Evolutionary conservation across 2,329 filamentous ascomycete genomes (phyloP), one percentile per base, ranked within the genome.

Genomic region (Colletotrichum coccodes): DNA sequence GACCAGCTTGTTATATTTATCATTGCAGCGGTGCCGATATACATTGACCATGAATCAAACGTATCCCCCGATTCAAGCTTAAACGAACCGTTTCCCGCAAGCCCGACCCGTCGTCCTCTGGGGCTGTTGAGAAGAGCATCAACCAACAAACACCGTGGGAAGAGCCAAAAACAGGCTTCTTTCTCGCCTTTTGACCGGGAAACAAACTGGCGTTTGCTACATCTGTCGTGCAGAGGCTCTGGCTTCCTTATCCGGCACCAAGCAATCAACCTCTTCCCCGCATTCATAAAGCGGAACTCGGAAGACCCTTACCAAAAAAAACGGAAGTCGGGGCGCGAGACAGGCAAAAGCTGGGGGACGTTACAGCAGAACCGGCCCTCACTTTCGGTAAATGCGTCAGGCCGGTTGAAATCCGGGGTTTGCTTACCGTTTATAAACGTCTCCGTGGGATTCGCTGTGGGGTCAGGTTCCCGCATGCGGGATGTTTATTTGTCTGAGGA

Each of bases 331-430:
- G 16, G n/a, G 49, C 40, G 18, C 8, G 30, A 9, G 12, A 1
- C 6, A 30, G 21, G 60, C 18, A 16, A 57, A 57, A 63, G 60
- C 60, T 58, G 52, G 60, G 52, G 52, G 60, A 54, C 21, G 38
- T 47, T 53, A 8, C 50, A 53, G 9, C 34, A 53, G 32, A 21
- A 16, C n/a, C 32, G n/a, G 6, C n/a, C 11, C 30, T 23, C 30
- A 30, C 23, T 40, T 14, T 32, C 56, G 57, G 49, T 49, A 61
- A 34, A 32, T 18, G 9, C n/a, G n/a, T 28, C 7, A 32, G 26
- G n/a, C 50, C 34, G 9, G 16, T 44, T 50, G 64, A 11, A 56
- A 67, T 44, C 58, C 21, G 64, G 64, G 64, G 50, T 30, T 47
- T n/a, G 6, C 4, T 38, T 14, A 23, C 34, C 50, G 5, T 12